Base-by-base conservation (phyloP, 2,329 filamentous ascomycete species). In the Cordyceps cateniannulata region DNA sequence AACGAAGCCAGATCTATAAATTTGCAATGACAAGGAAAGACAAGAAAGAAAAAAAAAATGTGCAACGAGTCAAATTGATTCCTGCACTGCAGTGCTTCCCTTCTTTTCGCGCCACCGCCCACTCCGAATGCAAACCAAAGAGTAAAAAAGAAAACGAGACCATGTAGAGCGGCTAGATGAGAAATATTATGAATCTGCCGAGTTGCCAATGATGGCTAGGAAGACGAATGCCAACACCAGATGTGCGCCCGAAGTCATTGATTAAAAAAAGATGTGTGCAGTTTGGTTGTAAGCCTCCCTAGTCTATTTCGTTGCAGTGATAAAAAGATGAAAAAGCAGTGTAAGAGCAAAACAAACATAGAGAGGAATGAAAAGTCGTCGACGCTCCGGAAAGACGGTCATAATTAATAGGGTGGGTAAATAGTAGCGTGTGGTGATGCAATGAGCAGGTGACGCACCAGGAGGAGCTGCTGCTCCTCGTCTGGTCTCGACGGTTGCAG, bases 251-350 rank as follows among this genome's bases (percentile, higher is more conserved):
- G 49, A 32, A 18, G 52, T 55, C 40, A 14, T 56, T 42, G 27
- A 42, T 44, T 25, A 42, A 44, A 38, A 51, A 38, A 40, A 18
- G 18, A 20, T 9, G 14, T 40, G 32, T 25, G 25, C 27, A 45
- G 25, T 56, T 48, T 42, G 20, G 42, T 25, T 56, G 40, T 47
- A 29, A 32, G 22, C 18, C 44, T 44, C 42, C 24, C 4, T 45
- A 56, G 54, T 57, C 54, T 57, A 57, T 49, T 57, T 57, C 32
- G 10, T 54, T 53, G 55, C 38, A 12, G 32, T 22, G 48, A 58
- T 18, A 42, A 61, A 35, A 61, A 5, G 3, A n/a, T 18, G n/a
- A 42, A 42, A 42, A 18, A 18, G 3, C 2, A 35, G 25, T 32
- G 27, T 9, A 49, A 22, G 3, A 16, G 35, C 53, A 47, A 32